Evolutionary conservation across 495 filamentous ascomycete genomes (phyloP), one percentile per base, ranked within the genome.

Genomic region (Patellaria atrata): DNA sequence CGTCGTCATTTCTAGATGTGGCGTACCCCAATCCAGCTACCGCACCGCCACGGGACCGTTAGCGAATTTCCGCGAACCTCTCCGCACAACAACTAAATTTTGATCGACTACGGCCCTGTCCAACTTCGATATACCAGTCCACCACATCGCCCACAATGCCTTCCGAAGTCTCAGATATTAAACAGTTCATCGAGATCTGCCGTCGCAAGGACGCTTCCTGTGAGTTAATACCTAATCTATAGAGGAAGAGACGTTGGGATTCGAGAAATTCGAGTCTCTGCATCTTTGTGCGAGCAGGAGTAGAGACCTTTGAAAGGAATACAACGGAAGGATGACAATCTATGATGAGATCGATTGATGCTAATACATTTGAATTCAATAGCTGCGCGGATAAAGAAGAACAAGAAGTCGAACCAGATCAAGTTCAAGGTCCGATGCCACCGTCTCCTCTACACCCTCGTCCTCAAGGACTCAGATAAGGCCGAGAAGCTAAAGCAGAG

Each of bases 351-450:
- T 43, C 37, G 9, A 31, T 16, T 31, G n/a, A n/a, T n/a, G 29
- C 27, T 33, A 32, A 34, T 17, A 15, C 4, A 34, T 9, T 11
- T 22, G 17, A 23, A 22, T 22, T 7, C 14, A 30, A 48, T 56
- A 94, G 91, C 84, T 62, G 83, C 83, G 59, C 78, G 83, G 64
- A 86, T 94, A 73, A 94, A 96, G 81, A 83, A 87, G 73, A 87
- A 78, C 71, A 77, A 73, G 58, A 73, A 75, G 58, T 63, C 70
- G 45, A 69, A 77, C 60, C 77, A 86, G 69, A 85, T 83, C 75
- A 99, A 99, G 75, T 96, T 99, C 82, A 99, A 99, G 80, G 91
- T 99, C 73, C 82, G 89, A 59, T 96, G 89, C 73, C 66, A 79
- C 53, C 71, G 79, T 51, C 77, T 83, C 69, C 67, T 96, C 50